Evolutionary conservation across 106 monocot species (phyloP).

Genomic region (Agapanthus africanus): DNA sequence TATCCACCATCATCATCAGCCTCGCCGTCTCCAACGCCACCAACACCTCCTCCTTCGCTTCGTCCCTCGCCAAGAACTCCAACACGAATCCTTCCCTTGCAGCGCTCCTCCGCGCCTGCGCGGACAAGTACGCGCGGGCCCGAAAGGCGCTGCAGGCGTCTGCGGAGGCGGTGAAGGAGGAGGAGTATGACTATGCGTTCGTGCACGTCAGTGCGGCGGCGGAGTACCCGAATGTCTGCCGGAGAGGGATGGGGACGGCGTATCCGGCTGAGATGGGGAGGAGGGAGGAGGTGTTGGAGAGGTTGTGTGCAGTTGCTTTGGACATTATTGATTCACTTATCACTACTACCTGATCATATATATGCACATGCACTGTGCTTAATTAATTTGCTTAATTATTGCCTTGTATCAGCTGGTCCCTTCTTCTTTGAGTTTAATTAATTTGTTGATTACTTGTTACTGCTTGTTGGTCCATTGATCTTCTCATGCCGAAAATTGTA

Average conservation of each 20-base stretch:
- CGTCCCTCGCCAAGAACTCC: constrained; percentile 14
- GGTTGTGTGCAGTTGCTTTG: constrained; percentile 41
- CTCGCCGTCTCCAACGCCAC: constrained; percentile 40
- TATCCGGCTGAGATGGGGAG: constrained; percentile 49
- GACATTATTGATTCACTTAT: constrained; percentile 40
- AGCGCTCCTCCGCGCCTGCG: constrained; percentile 30
- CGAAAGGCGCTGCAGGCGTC: constrained; percentile 36
- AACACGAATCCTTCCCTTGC: not conserved
- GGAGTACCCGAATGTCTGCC: constrained; percentile 62
- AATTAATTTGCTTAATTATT: no score
- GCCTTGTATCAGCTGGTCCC: no score
- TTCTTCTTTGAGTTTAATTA: constrained; percentile 36
- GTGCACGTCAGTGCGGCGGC: constrained; percentile 58
- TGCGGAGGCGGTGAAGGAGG: constrained; percentile 15
- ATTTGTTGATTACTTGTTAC: no score
- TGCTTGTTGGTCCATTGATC: no score
- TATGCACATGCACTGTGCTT: no score
- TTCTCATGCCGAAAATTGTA: no score
- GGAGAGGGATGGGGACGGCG: constrained; percentile 10
- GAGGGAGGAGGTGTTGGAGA: constrained; percentile 48
- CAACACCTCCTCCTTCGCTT: constrained; percentile 25
- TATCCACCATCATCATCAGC: constrained; percentile 33
- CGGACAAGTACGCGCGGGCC: constrained; percentile 42
- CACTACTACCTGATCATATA: no score
- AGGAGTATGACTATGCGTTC: constrained; percentile 56